A percentile compares a stretch with the other conserved stretches of the same genome.
phyloP scores from a whole-genome alignment of 306 rosid genomes.

The Benincasa hispida region DNA sequence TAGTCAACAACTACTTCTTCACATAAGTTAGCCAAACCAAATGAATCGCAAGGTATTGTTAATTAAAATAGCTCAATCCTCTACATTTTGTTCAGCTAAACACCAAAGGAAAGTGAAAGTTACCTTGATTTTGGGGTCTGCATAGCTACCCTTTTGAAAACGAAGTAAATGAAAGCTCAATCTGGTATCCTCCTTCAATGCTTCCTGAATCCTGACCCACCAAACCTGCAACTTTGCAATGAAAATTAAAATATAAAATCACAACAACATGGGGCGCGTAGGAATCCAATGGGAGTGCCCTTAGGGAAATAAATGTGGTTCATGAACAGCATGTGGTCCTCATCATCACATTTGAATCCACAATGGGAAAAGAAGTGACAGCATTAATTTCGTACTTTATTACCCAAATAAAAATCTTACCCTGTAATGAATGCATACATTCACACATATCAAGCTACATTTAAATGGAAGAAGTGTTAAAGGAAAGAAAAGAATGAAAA shows the following conservation, averaged over 20 bases:
- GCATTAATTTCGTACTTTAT: background rate
- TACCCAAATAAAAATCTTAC: background rate
- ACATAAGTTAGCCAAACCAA: background rate
- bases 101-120: constrained; percentile 18
- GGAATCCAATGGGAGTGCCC: constrained; percentile 60
- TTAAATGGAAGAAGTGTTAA: background rate
- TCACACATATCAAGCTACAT: background rate
- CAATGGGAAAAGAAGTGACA: constrained; percentile 27
- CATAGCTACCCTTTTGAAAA: constrained; percentile 38
- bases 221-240: constrained; percentile 26
- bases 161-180: constrained; percentile 16
- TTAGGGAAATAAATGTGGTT: constrained; percentile 42
- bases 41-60: background rate
- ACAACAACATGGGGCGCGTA: constrained; percentile 32
- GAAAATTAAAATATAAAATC: constrained; percentile 25
- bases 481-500: background rate
- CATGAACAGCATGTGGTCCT: constrained; percentile 44
- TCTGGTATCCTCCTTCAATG: constrained; percentile 40
- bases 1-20: background rate
- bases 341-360: constrained; percentile 27
- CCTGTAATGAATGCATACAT: background rate
- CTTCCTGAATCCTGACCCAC: constrained; percentile 70
- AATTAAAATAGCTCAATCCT: background rate
- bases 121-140: constrained; percentile 98
- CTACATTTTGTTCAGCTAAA: background rate